Conservation (phyloP, 2,329 filamentous ascomycete species). For the Microsporum audouinii region DNA sequence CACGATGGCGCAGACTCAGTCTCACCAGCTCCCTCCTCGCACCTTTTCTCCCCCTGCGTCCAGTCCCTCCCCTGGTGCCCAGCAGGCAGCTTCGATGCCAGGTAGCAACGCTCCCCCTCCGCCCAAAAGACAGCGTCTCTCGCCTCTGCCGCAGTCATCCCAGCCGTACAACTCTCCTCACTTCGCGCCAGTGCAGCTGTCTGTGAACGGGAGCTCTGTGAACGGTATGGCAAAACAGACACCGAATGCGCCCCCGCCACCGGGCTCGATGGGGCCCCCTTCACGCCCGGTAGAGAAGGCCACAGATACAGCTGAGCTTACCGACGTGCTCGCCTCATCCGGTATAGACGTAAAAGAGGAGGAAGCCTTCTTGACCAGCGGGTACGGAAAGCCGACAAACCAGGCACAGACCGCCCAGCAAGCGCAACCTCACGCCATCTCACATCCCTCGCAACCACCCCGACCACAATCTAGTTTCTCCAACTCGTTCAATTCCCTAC, state of each 20-base stretch:
- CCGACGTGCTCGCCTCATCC: slow-evolving; percentile 71
- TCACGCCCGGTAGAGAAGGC: slow-evolving; percentile 45
- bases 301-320: slow-evolving; percentile 55
- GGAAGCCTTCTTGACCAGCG: slow-evolving; percentile 63
- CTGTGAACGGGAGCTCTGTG: slow-evolving; percentile 27
- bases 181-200: slow-evolving; percentile 38
- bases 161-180: slow-evolving; percentile 48
- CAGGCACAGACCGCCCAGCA: slow-evolving; percentile 28
- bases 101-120: slow-evolving; percentile 43
- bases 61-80: slow-evolving; percentile 46
- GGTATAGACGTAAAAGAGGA: slow-evolving; percentile 81
- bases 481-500: slow-evolving; percentile 30
- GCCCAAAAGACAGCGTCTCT: slow-evolving; percentile 61
- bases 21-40: slow-evolving; percentile 41
- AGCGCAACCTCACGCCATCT: slow-evolving; percentile 25
- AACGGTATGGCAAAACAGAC: slow-evolving; percentile 41
- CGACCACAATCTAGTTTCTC: slow-evolving; percentile 35
- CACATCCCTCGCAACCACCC: slow-evolving; percentile 25
- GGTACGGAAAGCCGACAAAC: slow-evolving; percentile 37
- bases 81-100: slow-evolving; percentile 35
- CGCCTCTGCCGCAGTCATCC: slow-evolving; percentile 58
- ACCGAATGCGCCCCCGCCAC: slow-evolving; percentile 25
- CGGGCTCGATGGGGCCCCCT: slow-evolving; percentile 51
- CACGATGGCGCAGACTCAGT: slow-evolving; percentile 51
- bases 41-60: slow-evolving; percentile 53